A percentile compares a stretch with the other conserved stretches of the same genome.
Evolutionary conservation across 495 filamentous ascomycete genomes (phyloP).

Genomic region (Penicillium ucsense): DNA sequence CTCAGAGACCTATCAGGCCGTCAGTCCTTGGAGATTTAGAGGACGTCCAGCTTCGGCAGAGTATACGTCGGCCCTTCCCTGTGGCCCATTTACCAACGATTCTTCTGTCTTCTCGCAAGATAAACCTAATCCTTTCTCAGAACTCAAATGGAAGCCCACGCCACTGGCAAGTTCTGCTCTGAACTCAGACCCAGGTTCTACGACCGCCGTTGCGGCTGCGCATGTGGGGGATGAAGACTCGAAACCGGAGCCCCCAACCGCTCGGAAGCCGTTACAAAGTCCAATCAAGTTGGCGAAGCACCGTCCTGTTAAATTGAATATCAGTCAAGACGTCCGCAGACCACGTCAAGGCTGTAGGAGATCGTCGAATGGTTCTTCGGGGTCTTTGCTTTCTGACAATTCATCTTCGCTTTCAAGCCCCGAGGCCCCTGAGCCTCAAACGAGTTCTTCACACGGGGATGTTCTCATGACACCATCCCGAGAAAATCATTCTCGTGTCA

Average conservation of each 20-base stretch:
- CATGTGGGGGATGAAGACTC: background rate
- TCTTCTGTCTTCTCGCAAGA: too few species aligned
- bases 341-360: slow-evolving; percentile 17
- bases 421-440: slow-evolving; percentile 18
- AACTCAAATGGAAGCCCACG: background rate
- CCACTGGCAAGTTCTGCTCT: background rate
- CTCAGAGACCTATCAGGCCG: too few species aligned
- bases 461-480: slow-evolving; percentile 18
- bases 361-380: slow-evolving; percentile 24
- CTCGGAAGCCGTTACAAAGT: slow-evolving; percentile 27
- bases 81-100: too few species aligned
- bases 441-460: slow-evolving; percentile 22
- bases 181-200: background rate
- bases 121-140: background rate
- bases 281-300: slow-evolving; percentile 31
- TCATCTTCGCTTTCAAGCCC: slow-evolving; percentile 29
- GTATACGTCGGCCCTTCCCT: too few species aligned
- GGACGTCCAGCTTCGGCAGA: too few species aligned
- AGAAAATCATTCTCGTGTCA: slow-evolving; percentile 9
- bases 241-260: background rate
- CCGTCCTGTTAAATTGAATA: slow-evolving; percentile 17
- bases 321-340: slow-evolving; percentile 14
- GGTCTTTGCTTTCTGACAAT: slow-evolving; percentile 26
- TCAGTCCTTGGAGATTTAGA: too few species aligned
- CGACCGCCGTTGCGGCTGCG: background rate